These are phyloP conservation scores for Toxoplasma gondii DNA, from an alignment of 169 alveolate genomes.

Conservation along the genomic window DNA sequence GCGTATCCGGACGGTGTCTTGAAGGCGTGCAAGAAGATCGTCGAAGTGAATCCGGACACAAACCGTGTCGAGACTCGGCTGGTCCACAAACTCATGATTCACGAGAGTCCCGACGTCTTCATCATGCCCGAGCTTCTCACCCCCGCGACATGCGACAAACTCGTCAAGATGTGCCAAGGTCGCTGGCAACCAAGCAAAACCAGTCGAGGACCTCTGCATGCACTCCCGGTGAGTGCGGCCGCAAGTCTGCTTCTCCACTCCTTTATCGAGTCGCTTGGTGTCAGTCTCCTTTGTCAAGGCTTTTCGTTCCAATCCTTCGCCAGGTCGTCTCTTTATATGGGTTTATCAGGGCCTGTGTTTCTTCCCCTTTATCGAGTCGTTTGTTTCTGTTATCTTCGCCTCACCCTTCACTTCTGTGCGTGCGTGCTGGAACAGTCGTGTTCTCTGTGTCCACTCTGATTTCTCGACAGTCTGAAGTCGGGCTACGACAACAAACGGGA, in stretches of 20 bases:
- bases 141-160: constrained; percentile 34
- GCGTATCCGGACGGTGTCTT: constrained; percentile 14
- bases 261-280: too few relatives aligned
- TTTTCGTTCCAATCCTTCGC: too few relatives aligned
- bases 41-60: not conserved
- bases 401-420: too few relatives aligned
- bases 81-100: constrained; percentile 50
- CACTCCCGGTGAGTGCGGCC: constrained; percentile 53
- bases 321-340: too few relatives aligned
- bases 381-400: too few relatives aligned
- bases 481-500: too few relatives aligned
- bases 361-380: too few relatives aligned
- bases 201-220: constrained; percentile 42
- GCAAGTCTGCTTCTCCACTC: not conserved
- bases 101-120: constrained; percentile 55
- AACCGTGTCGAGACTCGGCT: not conserved
- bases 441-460: too few relatives aligned
- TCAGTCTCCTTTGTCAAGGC: too few relatives aligned
- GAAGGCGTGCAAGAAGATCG: not conserved
- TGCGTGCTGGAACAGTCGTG: too few relatives aligned
- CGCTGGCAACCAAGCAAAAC: constrained; percentile 63
- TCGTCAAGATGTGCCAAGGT: constrained; percentile 35
- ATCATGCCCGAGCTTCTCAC: constrained; percentile 49
- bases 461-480: too few relatives aligned
- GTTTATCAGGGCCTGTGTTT: too few relatives aligned